Conservation (phyloP, 2,329 filamentous ascomycete genomes). For the Cladosporium colombiae region DNA sequence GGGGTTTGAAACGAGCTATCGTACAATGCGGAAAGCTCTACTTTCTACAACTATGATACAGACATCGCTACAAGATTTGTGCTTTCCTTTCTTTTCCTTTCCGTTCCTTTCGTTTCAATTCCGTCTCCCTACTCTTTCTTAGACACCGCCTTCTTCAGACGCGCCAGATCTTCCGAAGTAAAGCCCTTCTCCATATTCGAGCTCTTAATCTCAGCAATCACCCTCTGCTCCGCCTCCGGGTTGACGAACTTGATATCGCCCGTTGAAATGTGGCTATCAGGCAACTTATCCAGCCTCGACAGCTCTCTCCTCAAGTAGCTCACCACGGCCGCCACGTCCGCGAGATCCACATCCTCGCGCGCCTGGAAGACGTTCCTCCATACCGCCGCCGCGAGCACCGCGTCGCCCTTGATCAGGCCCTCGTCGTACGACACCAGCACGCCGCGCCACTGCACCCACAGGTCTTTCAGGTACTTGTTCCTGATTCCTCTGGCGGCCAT, state of each 20-base stretch:
- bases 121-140: background rate
- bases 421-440: constrained; percentile 82
- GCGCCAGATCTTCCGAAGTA: constrained; percentile 26
- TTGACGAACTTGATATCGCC: constrained; percentile 55
- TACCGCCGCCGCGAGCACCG: constrained; percentile 75
- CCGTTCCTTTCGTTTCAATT: background rate
- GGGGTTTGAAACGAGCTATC: constrained; percentile 1
- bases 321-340: constrained; percentile 62
- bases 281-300: constrained; percentile 53
- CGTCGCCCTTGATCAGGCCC: constrained; percentile 73
- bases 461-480: constrained; percentile 73
- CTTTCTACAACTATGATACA: constrained; percentile 15
- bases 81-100: background rate
- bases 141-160: constrained; percentile 18
- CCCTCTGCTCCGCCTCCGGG: constrained; percentile 42
- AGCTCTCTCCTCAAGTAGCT: constrained; percentile 63
- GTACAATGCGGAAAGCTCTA: background rate
- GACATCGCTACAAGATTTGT: constrained; percentile 13
- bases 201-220: constrained; percentile 34
- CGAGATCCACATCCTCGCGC: constrained; percentile 61
- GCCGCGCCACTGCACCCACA: constrained; percentile 92
- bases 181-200: constrained; percentile 27
- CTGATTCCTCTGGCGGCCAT: constrained; percentile 56
- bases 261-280: constrained; percentile 53
- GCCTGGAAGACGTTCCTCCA: constrained; percentile 95